A percentile compares a stretch with the other conserved stretches of the same genome.
Conservation (phyloP, 306 rosid species). For the Ziziphus jujuba region DNA sequence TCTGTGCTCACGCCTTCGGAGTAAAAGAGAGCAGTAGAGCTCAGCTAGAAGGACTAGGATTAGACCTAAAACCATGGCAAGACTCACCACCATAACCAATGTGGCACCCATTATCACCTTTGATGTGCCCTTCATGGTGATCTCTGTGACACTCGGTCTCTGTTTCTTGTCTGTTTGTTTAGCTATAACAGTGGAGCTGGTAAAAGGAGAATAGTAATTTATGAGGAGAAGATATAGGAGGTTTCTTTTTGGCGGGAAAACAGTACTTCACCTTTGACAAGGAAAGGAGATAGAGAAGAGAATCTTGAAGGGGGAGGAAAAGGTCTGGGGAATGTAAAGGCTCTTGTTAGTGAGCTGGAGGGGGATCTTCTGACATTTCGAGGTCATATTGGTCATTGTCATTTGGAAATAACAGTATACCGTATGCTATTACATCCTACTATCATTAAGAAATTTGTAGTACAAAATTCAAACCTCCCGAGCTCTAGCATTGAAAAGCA, state of each 20-base stretch:
- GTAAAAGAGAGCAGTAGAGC: constrained; percentile 91
- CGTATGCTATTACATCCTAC: not conserved
- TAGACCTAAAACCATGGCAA: constrained; percentile 76
- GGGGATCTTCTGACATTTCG: constrained; percentile 25
- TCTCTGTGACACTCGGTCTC: constrained; percentile 22
- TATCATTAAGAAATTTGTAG: not conserved
- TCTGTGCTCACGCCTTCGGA: constrained; percentile 69
- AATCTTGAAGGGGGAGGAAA: constrained; percentile 35
- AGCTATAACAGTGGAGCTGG: constrained; percentile 27
- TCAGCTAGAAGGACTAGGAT: constrained; percentile 77
- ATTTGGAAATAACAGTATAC: not conserved
- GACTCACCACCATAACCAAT: constrained; percentile 74
- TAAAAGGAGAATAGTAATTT: constrained; percentile 15
- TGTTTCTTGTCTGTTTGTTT: constrained; percentile 1
- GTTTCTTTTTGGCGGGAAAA: constrained; percentile 66
- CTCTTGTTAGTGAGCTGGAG: constrained; percentile 23
- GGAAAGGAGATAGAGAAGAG: constrained; percentile 19
- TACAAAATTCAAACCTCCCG: not conserved
- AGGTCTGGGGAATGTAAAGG: constrained; percentile 51
- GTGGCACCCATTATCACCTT: constrained; percentile 88
- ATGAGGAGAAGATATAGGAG: constrained; percentile 15
- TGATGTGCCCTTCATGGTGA: constrained; percentile 81
- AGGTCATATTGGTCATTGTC: constrained; percentile 35
- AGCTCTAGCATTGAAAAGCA: not conserved
- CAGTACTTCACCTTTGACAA: constrained; percentile 23